Base-by-base conservation (phyloP, 306 rosid genomes). In the Fragaria nilgerrensis region DNA sequence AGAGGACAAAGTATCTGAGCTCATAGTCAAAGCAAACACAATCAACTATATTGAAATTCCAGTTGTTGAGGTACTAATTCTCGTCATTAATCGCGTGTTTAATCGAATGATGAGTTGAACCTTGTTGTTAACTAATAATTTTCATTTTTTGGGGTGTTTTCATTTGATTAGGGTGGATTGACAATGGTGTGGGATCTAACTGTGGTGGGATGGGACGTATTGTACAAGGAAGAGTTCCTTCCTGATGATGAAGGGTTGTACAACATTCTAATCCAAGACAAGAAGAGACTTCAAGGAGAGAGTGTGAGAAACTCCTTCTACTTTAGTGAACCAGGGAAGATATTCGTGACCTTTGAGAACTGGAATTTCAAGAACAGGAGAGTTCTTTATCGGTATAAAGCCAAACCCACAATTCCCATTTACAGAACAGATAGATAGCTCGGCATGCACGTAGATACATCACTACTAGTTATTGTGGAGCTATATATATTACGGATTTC, bases 241-340 rank as follows among this genome's bases (percentile, higher is more conserved):
- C 97, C 97, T 16, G 87, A 92, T 34, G 99, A 92, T 70, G 99
- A 95, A 87, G 88, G 97, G 1, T 92, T 97, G 23, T 92, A 95
- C 85, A 87, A 0, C 29, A 85, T 95, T 55, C 79, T 89, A 77
- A 82, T 95, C 67, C 88, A 85, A 75, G 90, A 89, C 43, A 96
- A 89, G 73, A 88, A 68, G 83, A 84, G 75, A 81, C 44, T 76
- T 49, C 71, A 66, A 61, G 92, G 91, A 53, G 89, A 84, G 17
- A 73, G 87, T 80, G 77, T 90, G 29, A 88, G 96, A 78, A 90
- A 95, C 82, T 89, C 92, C 23, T 95, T 95, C 84, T 90, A 88
- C 84, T 86, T 90, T 32, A 87, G 20, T 81, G 99, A 95, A 81
- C 93, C 99, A 6, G 99, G 99, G 50, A 95, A 79, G 85, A 86